These are phyloP conservation scores for Phytophthora podocarpi DNA, from an alignment of 352 stramenopile genomes.

Conservation along the genomic window DNA sequence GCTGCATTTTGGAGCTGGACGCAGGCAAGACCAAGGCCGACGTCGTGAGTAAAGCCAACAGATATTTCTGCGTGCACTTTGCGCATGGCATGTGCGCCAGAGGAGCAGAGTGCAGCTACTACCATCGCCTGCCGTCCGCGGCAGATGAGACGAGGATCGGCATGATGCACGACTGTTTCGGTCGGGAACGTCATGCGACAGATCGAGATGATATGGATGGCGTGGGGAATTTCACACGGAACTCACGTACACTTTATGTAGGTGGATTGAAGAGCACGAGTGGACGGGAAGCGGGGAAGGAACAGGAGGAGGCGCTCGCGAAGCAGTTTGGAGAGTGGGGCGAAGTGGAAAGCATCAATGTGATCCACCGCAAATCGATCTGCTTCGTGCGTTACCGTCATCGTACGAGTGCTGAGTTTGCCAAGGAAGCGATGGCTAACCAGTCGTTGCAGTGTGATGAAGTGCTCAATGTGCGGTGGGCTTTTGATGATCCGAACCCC, in stretches of 20 bases:
- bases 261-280: slow-evolving; percentile 75
- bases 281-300: slow-evolving; percentile 44
- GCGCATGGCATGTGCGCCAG: slow-evolving; percentile 90
- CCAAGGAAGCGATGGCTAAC: slow-evolving; percentile 91
- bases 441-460: slow-evolving; percentile 88
- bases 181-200: slow-evolving; percentile 88
- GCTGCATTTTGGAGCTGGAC: slow-evolving; percentile 86
- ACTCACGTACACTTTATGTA: slow-evolving; percentile 93
- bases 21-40: slow-evolving; percentile 93
- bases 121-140: slow-evolving; percentile 86
- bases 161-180: slow-evolving; percentile 94
- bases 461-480: slow-evolving; percentile 93
- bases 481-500: slow-evolving; percentile 94
- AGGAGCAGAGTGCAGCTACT: slow-evolving; percentile 92
- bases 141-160: slow-evolving; percentile 77
- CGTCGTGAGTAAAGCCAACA: slow-evolving; percentile 80
- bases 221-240: slow-evolving; percentile 91
- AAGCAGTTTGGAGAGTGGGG: slow-evolving; percentile 94
- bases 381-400: slow-evolving; percentile 90
- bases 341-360: slow-evolving; percentile 94
- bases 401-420: slow-evolving; percentile 81
- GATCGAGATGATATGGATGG: slow-evolving; percentile 94
- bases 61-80: slow-evolving; percentile 94
- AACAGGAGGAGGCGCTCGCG: slow-evolving; percentile 72
- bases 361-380: slow-evolving; percentile 92